Percentiles rank a stretch among this genome's conserved stretches.
Conservation (phyloP, 1,284 basidiomycete genomes). For the Ganoderma meredithae region DNA sequence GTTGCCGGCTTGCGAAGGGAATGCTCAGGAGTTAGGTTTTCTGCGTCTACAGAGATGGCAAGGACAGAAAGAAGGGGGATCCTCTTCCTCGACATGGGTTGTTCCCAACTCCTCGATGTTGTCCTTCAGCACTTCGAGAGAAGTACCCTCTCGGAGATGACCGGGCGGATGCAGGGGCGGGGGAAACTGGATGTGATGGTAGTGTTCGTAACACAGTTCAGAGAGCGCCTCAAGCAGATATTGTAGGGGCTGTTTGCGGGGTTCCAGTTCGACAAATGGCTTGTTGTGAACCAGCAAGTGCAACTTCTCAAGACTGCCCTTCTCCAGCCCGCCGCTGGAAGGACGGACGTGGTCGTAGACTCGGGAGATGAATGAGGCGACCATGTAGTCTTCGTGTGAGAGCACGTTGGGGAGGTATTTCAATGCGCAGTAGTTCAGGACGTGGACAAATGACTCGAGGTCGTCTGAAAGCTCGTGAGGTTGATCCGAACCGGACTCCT, state of each 20-base stretch:
- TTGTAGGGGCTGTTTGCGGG: background rate
- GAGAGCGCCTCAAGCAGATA: background rate
- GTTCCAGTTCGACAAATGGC: background rate
- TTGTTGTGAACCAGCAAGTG: background rate
- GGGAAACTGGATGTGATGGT: background rate
- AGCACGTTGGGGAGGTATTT: conserved; percentile 11
- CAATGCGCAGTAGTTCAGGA: conserved; percentile 11
- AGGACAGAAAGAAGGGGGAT: too few species aligned
- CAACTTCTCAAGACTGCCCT: background rate
- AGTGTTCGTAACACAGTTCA: background rate
- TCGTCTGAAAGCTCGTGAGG: conserved; percentile 19
- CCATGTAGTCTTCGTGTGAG: background rate
- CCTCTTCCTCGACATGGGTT: background rate
- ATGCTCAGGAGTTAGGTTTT: background rate
- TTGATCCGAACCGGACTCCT: background rate
- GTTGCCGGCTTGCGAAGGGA: background rate
- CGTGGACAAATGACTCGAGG: conserved; percentile 19
- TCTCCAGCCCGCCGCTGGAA: background rate
- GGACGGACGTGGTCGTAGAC: background rate
- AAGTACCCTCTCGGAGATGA: background rate
- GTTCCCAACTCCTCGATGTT: background rate
- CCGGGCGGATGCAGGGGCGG: background rate
- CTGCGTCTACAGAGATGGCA: background rate
- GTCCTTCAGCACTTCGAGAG: background rate
- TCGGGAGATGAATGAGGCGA: too few species aligned